phyloP scores from a whole-genome alignment of 164 flowering plant genomes.

The Stephania yunnanensis region DNA sequence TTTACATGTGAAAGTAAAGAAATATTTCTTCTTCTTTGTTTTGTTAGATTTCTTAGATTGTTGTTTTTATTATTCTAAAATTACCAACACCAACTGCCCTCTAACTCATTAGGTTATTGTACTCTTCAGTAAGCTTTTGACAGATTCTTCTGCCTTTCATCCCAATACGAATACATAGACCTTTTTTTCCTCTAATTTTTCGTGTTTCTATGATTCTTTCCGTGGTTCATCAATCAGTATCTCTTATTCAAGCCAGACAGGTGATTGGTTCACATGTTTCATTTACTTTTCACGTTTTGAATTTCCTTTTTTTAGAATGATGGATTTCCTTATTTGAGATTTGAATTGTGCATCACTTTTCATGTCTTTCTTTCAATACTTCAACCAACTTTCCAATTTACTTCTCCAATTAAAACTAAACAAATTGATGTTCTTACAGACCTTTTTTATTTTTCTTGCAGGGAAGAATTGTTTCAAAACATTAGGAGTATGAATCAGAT shows the following conservation, averaged over 20 bases:
- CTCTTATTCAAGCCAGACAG: slow-evolving; percentile 85
- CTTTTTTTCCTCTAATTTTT: neutral
- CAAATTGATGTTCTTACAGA: neutral
- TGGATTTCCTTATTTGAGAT: neutral
- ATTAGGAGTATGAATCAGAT: slow-evolving; percentile 48
- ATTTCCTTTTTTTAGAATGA: no score
- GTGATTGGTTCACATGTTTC: slow-evolving; percentile 29
- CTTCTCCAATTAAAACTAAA: no score
- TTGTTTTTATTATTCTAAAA: no score
- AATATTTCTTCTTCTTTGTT: slow-evolving; percentile 10
- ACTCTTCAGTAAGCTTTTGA: slow-evolving; percentile 56
- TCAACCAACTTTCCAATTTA: no score
- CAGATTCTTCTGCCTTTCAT: neutral
- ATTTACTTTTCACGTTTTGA: slow-evolving; percentile 1
- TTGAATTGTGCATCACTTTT: neutral
- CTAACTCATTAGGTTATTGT: slow-evolving; percentile 70
- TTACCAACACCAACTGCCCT: slow-evolving; percentile 34
- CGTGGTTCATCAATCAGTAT: slow-evolving; percentile 88
- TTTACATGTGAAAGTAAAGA: no score
- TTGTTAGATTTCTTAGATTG: no score
- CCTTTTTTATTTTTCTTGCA: slow-evolving; percentile 23
- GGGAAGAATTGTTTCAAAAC: slow-evolving; percentile 59
- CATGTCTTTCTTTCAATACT: neutral
- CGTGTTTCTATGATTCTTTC: slow-evolving; percentile 21
- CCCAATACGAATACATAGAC: neutral